Evolutionary conservation across 2,329 filamentous ascomycete genomes (phyloP).

Genomic region (Colletotrichum melonis): DNA sequence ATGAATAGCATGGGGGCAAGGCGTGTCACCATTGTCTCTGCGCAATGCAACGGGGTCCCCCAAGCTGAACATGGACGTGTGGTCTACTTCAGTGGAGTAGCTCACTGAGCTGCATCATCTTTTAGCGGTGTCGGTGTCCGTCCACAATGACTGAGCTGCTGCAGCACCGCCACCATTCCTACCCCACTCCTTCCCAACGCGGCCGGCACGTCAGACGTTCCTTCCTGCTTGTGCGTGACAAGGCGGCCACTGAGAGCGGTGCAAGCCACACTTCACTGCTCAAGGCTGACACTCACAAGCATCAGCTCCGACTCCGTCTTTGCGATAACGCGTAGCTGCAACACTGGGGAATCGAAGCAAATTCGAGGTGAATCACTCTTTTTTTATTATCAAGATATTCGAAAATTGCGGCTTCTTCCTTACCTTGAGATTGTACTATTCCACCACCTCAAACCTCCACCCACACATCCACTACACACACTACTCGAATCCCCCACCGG

Average conservation of each 20-base stretch:
- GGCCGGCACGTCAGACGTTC: conserved; percentile 2
- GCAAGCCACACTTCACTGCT: conserved; percentile 32
- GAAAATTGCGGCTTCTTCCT: conserved; percentile 32
- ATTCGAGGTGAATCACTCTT: neutral
- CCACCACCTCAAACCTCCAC: neutral
- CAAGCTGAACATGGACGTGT: neutral
- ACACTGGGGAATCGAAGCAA: neutral
- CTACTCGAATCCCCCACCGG: neutral
- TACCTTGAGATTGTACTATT: neutral
- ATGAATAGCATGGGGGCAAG: conserved; percentile 16
- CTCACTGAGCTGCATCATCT: neutral
- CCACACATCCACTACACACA: neutral
- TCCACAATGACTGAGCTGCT: neutral
- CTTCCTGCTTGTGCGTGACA: neutral
- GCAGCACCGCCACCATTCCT: conserved; percentile 30
- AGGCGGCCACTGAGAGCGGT: conserved; percentile 18
- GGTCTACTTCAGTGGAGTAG: conserved; percentile 5
- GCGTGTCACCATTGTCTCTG: conserved; percentile 15
- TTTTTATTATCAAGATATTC: conserved; percentile 43
- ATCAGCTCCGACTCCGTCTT: conserved; percentile 17
- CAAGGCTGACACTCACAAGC: conserved; percentile 32
- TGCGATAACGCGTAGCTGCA: conserved; percentile 6
- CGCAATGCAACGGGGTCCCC: conserved; percentile 12
- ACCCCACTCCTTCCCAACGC: conserved; percentile 16
- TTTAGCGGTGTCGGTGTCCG: neutral